Evolutionary conservation across 805 yeast species (phyloP), one percentile per base, ranked within the genome.

Genomic region (Ogataea siamensis): DNA sequence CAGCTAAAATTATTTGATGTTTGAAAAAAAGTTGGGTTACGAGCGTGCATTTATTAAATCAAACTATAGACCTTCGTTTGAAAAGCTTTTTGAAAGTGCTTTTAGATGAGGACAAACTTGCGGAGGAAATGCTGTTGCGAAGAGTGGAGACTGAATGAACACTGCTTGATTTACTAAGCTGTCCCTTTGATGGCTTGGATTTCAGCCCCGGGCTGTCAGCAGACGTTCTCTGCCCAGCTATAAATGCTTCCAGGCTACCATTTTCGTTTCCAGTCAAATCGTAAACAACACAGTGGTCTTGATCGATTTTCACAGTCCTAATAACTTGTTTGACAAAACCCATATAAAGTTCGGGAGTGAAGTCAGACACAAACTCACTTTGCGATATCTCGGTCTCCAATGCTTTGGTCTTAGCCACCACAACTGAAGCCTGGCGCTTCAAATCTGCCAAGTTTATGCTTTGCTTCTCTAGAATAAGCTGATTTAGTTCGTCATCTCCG

Each of bases 401-500:
- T 9, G 33, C 36, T n/a, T 43, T 37, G 1, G 55, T 39, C 37
- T 53, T 51, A 19, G 45, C 42, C n/a, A 49, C 42, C 9, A 60
- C 15, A 0, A 45, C 28, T 3, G 55, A 47, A 0, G 64, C 49
- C 39, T 60, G 62, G 16, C 51, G 49, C 33, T 43, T 43, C 20
- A 60, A 30, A 22, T 58, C 58, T 10, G 43, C 40, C 11, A 59
- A 31, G 1, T 48, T 41, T 15, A 52, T 44, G 13, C 47, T 49
- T 13, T 50, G 47, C 10, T 45, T 50, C 19, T 43, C 34, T n/a
- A 49, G 28, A 13, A 54, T 31, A 9, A 50, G 31, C 23, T 49
- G 50, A 33, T 50, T 57, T 27, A 58, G 44, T 10, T 54, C 55
- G 23, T 57, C 58, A 34, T 51, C 52, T 7, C 51, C 51, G 18